phyloP scores from a whole-genome alignment of 139 green algal genomes.

The Protoeuglena noctilucae region DNA sequence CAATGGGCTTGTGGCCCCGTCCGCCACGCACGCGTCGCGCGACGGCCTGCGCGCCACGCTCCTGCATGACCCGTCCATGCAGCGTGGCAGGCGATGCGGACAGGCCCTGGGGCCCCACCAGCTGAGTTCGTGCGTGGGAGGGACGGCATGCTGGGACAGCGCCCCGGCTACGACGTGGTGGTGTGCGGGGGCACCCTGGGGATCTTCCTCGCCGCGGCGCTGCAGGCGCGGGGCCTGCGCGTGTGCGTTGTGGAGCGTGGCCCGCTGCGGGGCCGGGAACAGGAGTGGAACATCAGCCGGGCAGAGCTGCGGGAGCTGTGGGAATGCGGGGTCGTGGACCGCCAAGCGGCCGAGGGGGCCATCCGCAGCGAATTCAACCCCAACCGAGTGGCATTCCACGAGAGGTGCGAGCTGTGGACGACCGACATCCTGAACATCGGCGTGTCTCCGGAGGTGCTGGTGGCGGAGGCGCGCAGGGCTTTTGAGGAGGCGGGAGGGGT shows the following conservation, averaged over 20 bases:
- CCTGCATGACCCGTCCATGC: too few species aligned
- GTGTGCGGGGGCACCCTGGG: conserved; percentile 84
- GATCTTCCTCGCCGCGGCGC: conserved; percentile 59
- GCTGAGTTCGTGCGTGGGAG: too few species aligned
- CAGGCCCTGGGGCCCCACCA: too few species aligned
- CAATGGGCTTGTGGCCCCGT: too few species aligned
- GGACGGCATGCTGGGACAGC: too few species aligned
- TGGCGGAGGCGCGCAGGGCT: conserved; percentile 8
- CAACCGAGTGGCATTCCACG: conserved; percentile 38
- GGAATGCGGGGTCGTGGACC: conserved; percentile 47
- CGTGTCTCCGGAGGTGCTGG: conserved; percentile 42
- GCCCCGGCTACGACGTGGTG: conserved; percentile 46
- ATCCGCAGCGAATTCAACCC: conserved; percentile 82
- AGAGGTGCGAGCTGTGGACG: conserved; percentile 48
- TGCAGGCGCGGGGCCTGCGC: conserved; percentile 44
- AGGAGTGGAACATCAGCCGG: conserved; percentile 71
- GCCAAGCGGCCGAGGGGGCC: conserved; percentile 44
- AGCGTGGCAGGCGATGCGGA: too few species aligned
- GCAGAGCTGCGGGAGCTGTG: conserved; percentile 57
- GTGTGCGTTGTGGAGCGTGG: conserved; percentile 83
- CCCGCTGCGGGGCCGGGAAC: conserved; percentile 38
- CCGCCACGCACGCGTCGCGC: too few species aligned
- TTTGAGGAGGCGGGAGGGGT: conserved; percentile 39
- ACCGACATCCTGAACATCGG: conserved; percentile 85
- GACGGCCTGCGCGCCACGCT: too few species aligned